A percentile compares a stretch with the other conserved stretches of the same genome.
These are phyloP conservation scores for Laburnicola sp. DNA, from an alignment of 2,329 filamentous ascomycete species.

Conservation along the genomic window DNA sequence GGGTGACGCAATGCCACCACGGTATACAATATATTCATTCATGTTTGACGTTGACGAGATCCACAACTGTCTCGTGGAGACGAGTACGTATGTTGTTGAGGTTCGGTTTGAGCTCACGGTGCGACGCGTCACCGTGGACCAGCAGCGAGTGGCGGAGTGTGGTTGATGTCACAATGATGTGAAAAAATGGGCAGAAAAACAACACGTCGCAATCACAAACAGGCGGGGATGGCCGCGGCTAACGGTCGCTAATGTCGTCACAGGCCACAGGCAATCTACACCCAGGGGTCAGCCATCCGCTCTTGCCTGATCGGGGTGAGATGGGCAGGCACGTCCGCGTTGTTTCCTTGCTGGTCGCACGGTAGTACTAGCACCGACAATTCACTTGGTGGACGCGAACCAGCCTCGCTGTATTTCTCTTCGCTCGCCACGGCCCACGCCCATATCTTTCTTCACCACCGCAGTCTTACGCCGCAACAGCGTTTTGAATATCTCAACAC, in stretches of 20 bases:
- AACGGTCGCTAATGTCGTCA: no score
- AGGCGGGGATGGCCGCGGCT: slow-evolving; percentile 2
- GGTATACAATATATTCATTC: background rate
- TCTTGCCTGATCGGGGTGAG: background rate
- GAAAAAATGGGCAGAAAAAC: no score
- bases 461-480: background rate
- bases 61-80: background rate
- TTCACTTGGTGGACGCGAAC: slow-evolving; percentile 17
- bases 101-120: no score
- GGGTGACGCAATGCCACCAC: background rate
- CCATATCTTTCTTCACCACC: slow-evolving; percentile 4
- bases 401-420: slow-evolving; percentile 16
- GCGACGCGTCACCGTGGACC: no score
- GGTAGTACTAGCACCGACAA: slow-evolving; percentile 22
- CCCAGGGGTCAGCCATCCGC: slow-evolving; percentile 10
- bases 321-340: slow-evolving; percentile 15
- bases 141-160: no score
- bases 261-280: slow-evolving; percentile 7
- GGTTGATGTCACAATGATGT: no score
- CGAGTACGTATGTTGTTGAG: no score
- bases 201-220: background rate
- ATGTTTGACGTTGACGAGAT: background rate
- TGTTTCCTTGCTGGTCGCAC: slow-evolving; percentile 18
- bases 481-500: background rate
- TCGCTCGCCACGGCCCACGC: slow-evolving; percentile 1